These are phyloP conservation scores for Willaertia magna DNA, from an alignment of 208 protist species.

Conservation along the genomic window DNA sequence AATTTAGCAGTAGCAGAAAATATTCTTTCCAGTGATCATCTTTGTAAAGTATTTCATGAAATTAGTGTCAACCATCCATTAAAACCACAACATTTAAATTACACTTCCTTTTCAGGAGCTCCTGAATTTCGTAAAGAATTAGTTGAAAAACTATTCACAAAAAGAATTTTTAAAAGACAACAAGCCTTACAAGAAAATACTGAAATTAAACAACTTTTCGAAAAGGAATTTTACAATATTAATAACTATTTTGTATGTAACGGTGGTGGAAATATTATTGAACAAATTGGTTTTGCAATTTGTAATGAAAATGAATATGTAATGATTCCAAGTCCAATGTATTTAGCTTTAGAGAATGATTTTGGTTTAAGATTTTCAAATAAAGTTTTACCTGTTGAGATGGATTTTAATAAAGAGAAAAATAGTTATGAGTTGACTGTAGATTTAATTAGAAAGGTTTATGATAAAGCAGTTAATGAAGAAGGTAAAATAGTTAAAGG, in stretches of 20 bases:
- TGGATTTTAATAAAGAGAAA: not conserved
- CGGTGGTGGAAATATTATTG: not conserved
- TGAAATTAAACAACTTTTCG: not conserved
- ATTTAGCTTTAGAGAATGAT: not conserved
- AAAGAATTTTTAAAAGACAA: not conserved
- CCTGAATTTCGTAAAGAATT: not conserved
- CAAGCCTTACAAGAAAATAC: not conserved
- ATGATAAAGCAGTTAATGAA: not conserved
- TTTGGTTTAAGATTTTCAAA: not conserved
- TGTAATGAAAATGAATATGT: not conserved
- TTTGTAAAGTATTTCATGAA: not conserved
- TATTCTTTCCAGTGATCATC: not conserved
- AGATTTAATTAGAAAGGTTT: not conserved
- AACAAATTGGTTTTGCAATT: not conserved
- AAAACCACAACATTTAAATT: not conserved
- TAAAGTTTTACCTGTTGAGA: not conserved
- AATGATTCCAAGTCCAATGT: not conserved
- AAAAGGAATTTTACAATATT: not conserved
- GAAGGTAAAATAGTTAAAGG: not conserved
- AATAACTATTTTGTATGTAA: not conserved
- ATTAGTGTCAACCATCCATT: not conserved
- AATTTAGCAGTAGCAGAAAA: constrained; percentile 3
- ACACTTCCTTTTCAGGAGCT: not conserved
- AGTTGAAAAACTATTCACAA: not conserved
- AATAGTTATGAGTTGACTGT: not conserved